A percentile compares a stretch with the other conserved stretches of the same genome.
Conservation (phyloP, 306 rosid genomes). For the Malus sieversii region DNA sequence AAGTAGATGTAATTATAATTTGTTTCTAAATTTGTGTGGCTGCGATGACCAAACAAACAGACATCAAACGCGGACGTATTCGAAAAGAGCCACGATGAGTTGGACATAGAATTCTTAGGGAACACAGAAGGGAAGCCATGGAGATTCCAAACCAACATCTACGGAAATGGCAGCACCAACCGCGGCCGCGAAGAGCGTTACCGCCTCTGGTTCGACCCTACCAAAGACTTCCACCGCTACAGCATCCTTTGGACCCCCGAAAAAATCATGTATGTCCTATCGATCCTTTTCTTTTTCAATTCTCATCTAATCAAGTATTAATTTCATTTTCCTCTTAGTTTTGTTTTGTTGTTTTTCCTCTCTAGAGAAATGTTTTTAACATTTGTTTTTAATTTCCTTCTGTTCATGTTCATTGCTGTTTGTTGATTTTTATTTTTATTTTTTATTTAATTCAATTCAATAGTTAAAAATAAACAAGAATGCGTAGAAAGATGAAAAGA, state of each 20-base stretch:
- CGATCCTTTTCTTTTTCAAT: too few species aligned
- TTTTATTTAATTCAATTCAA: background rate
- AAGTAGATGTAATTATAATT: background rate
- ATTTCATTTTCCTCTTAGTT: too few species aligned
- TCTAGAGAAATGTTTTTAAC: too few species aligned
- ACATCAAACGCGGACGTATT: conserved; percentile 86
- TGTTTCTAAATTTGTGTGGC: conserved; percentile 1
- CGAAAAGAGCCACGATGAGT: conserved; percentile 78
- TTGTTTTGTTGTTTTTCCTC: background rate
- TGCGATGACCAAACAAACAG: conserved; percentile 22
- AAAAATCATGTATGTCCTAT: conserved; percentile 49
- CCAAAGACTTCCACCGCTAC: conserved; percentile 60
- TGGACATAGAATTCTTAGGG: conserved; percentile 91
- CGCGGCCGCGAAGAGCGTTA: conserved; percentile 93
- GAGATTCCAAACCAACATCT: conserved; percentile 88
- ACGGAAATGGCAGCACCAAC: conserved; percentile 85
- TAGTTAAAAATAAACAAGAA: background rate
- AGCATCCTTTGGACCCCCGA: conserved; percentile 87
- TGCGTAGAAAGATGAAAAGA: too few species aligned
- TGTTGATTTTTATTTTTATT: background rate
- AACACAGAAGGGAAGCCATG: conserved; percentile 78
- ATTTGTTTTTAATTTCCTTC: background rate
- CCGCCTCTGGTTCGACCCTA: conserved; percentile 93
- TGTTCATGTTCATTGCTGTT: background rate
- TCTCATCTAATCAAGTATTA: too few species aligned